Evolutionary conservation across 208 protist genomes (phyloP).

Genomic region (Wallacemonas sp.): DNA sequence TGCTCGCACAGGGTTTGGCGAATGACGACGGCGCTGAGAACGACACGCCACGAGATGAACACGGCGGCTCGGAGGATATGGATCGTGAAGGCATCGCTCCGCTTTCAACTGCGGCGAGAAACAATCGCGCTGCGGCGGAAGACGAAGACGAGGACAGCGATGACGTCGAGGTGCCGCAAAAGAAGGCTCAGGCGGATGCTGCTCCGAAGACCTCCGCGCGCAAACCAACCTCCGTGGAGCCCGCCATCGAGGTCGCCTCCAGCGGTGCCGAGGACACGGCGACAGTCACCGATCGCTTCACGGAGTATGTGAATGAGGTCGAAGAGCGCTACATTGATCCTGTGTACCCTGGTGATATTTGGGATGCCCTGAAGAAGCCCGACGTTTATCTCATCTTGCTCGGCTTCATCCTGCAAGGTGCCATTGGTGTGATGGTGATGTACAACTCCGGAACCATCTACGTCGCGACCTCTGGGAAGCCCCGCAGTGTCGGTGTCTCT

Average conservation of each 20-base stretch:
- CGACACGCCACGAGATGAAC: background rate
- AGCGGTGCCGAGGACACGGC: constrained; percentile 39
- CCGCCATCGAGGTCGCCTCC: no score
- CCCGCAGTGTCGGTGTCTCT: constrained; percentile 24
- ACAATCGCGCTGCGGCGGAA: background rate
- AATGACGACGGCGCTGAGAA: background rate
- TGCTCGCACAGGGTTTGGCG: background rate
- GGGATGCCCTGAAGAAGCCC: constrained; percentile 22
- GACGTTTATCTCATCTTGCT: constrained; percentile 31
- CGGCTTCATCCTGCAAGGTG: constrained; percentile 27
- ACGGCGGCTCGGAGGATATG: background rate
- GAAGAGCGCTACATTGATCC: constrained; percentile 31
- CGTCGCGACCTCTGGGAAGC: constrained; percentile 23
- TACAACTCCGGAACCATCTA: constrained; percentile 38
- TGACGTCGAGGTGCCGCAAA: constrained; percentile 14
- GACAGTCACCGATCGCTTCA: background rate
- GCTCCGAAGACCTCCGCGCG: no score
- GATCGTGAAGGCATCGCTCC: no score
- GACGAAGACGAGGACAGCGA: constrained; percentile 10
- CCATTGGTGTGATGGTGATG: constrained; percentile 32
- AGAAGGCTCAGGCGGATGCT: no score
- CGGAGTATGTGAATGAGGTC: constrained; percentile 11
- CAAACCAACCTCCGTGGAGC: no score
- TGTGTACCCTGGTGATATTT: constrained; percentile 49
- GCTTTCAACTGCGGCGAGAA: no score